These are phyloP conservation scores for Metarhizium humberi DNA, from an alignment of 2,329 filamentous ascomycete genomes.

Conservation along the genomic window DNA sequence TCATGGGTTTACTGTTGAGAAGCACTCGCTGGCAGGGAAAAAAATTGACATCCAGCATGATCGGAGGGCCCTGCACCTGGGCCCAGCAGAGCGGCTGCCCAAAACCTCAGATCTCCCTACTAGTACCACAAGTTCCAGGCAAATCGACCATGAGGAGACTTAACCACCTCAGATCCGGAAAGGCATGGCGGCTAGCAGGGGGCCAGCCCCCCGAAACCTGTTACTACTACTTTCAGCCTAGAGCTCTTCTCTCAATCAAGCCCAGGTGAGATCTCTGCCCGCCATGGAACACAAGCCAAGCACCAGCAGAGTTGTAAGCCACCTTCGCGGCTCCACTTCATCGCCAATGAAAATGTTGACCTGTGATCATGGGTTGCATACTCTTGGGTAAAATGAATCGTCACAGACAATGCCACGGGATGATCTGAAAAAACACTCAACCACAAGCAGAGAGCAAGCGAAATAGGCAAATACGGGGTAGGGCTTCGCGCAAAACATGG, in stretches of 20 bases:
- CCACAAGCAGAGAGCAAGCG: not conserved
- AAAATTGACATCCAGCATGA: no score
- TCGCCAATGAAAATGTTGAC: not conserved
- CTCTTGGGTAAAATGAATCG: conserved; percentile 1
- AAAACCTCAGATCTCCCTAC: not conserved
- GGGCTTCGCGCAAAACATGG: not conserved
- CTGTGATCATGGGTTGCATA: not conserved
- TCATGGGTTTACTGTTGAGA: no score
- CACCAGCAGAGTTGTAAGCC: not conserved
- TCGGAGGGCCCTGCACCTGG: no score
- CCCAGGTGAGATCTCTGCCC: not conserved
- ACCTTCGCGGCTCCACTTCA: not conserved
- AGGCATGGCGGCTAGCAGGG: not conserved
- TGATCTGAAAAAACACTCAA: not conserved
- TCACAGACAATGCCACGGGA: not conserved
- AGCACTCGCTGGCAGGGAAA: no score
- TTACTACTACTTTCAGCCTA: conserved; percentile 1
- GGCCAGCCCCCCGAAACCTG: not conserved
- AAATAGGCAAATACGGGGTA: not conserved
- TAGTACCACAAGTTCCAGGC: no score
- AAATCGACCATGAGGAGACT: not conserved
- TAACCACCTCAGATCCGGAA: not conserved
- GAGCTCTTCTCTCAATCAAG: conserved; percentile 3
- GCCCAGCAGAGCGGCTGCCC: not conserved
- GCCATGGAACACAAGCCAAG: not conserved